Evolutionary conservation across 2,329 filamentous ascomycete species (phyloP), one percentile per base, ranked within the genome.

Genomic region (Graphilbum ipis-grandicollis): DNA sequence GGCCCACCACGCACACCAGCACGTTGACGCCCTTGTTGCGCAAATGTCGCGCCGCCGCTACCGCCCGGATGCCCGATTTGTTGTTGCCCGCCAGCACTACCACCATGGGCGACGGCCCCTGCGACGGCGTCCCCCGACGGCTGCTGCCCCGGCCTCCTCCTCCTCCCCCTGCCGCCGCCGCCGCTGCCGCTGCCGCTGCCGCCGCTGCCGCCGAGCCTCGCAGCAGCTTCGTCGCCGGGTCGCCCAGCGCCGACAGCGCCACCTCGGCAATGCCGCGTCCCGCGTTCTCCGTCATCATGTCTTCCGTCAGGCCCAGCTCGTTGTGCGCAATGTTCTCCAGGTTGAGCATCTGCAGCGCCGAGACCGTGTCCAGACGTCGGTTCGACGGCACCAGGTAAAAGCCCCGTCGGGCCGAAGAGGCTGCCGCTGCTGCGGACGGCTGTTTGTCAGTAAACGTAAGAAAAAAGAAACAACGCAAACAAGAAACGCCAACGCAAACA

Each of bases 51-150:
- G 79, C 85, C 4, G 85, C 85, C 13, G 84, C 81, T 37, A 96
- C 67, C 3, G 85, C 84, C 40, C 88, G 71, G 28, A 82, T 77
- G 29, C 88, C 86, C 1, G 79, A 85, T 46, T 84, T 84, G 55
- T 93, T 88, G 54, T 94, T 96, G n/a, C 90, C 88, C 0, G 83
- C 86, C n/a, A 96, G 65, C 7, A 96, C 72, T 18, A 93, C 74
- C 23, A 74, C 59, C 1, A 65, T 62, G 21, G 56, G 46, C 2
- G 46, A 40, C 6, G 45, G 43, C 25, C n/a, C 38, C 23, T 36
- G 26, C 18, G 41, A 37, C 19, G 30, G 19, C 17, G 15, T 19
- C 14, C 30, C 30, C 7, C 10, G 8, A n/a, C 26, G 5, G 14
- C 26, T 13, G 5, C 10, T n/a, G 14, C 26, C 26, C 26, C 23